A percentile compares a stretch with the other conserved stretches of the same genome.
phyloP scores from a whole-genome alignment of 371 early-diverging fungal genomes.

The Antonospora locustae region DNA sequence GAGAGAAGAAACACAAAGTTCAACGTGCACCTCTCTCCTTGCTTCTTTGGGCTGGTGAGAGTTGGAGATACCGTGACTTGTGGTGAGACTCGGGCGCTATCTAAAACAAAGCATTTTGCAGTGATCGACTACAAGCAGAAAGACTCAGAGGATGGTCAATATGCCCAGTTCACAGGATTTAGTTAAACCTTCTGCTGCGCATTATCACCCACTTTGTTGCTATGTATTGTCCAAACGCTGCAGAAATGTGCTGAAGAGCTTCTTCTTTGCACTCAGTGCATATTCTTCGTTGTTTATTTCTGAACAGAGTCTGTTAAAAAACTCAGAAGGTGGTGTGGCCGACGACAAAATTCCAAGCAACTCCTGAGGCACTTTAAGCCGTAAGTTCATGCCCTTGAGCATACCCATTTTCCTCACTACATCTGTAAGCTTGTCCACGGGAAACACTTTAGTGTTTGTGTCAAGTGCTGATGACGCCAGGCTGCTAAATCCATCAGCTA shows the following conservation, averaged over 20 bases:
- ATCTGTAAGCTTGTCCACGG: no score
- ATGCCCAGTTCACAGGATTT: background rate
- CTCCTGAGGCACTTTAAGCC: no score
- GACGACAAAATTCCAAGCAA: no score
- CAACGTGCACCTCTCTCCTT: slow-evolving; percentile 89
- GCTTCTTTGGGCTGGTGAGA: slow-evolving; percentile 76
- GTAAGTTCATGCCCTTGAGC: no score
- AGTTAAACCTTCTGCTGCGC: background rate
- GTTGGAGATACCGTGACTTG: slow-evolving; percentile 82
- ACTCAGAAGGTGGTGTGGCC: no score
- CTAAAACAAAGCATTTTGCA: slow-evolving; percentile 54
- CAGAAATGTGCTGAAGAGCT: no score
- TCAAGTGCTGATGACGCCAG: background rate
- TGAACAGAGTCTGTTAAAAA: no score
- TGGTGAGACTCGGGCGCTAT: slow-evolving; percentile 58
- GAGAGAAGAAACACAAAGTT: slow-evolving; percentile 99
- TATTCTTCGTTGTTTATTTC: no score
- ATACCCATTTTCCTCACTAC: no score
- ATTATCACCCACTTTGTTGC: background rate
- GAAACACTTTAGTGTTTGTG: no score
- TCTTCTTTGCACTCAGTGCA: no score
- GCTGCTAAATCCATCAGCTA: background rate
- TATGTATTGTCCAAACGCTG: no score
- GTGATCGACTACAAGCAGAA: slow-evolving; percentile 44
- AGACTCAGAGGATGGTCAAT: slow-evolving; percentile 1